A percentile compares a stretch with the other conserved stretches of the same genome.
Conservation (phyloP, 2,329 filamentous ascomycete genomes). For the Colletotrichum sp. region DNA sequence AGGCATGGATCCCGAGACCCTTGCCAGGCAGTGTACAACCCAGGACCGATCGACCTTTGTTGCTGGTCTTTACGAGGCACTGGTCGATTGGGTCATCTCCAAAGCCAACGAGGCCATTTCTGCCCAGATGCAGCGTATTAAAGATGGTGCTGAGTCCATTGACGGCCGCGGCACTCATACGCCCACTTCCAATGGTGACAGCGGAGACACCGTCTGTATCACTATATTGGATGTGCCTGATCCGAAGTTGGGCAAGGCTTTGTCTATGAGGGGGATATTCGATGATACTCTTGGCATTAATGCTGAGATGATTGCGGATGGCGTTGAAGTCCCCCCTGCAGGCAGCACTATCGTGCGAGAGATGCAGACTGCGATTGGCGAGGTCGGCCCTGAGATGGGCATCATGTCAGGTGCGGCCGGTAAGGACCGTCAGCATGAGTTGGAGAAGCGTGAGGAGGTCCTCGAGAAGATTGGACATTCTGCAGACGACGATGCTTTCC, state of each 20-base stretch:
- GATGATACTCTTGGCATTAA: conserved; percentile 95
- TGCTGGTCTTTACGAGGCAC: conserved; percentile 86
- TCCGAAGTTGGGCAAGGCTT: conserved; percentile 80
- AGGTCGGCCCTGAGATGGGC: conserved; percentile 80
- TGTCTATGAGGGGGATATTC: conserved; percentile 90
- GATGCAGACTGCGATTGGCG: conserved; percentile 81
- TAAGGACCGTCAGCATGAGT: conserved; percentile 76
- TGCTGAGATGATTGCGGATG: conserved; percentile 95
- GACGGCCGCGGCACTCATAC: conserved; percentile 68
- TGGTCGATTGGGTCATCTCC: conserved; percentile 92
- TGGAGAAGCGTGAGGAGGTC: conserved; percentile 82
- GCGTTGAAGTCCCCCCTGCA: conserved; percentile 74
- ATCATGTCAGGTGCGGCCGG: conserved; percentile 71
- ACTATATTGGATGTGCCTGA: conserved; percentile 87
- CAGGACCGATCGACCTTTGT: conserved; percentile 85
- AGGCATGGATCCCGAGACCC: conserved; percentile 83
- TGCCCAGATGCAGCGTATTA: conserved; percentile 71
- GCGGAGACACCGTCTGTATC: conserved; percentile 84
- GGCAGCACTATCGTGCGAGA: conserved; percentile 87
- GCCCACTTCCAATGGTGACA: conserved; percentile 73
- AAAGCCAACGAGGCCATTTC: conserved; percentile 89
- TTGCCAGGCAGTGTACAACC: conserved; percentile 80
- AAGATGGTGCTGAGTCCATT: conserved; percentile 70
- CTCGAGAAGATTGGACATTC: conserved; percentile 88
- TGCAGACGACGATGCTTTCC: conserved; percentile 80